These are phyloP conservation scores for Parsonsia alboflavescens DNA, from an alignment of 257 asterid genomes.

Conservation along the genomic window DNA sequence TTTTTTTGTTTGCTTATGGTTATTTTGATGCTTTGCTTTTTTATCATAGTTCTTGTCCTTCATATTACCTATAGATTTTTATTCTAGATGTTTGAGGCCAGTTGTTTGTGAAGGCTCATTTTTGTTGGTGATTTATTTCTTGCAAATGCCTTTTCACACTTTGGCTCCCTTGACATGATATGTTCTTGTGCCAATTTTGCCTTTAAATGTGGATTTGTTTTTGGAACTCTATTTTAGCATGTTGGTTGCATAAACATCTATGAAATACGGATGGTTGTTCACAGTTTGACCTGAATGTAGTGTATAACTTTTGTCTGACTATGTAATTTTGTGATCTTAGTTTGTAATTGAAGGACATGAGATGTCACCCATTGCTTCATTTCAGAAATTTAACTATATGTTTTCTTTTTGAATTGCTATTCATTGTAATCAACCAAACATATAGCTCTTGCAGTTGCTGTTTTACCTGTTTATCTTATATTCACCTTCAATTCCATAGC, in stretches of 20 bases:
- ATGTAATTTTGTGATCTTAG: background rate
- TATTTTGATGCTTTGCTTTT: background rate
- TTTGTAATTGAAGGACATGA: background rate
- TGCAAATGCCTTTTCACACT: background rate
- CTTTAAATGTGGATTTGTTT: background rate
- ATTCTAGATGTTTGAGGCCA: background rate
- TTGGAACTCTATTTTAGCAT: background rate
- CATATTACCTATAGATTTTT: background rate
- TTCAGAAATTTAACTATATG: constrained; percentile 2
- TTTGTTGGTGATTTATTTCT: background rate
- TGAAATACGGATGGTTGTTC: background rate
- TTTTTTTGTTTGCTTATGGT: background rate
- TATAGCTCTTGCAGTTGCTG: background rate
- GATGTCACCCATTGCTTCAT: background rate
- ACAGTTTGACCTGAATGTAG: background rate
- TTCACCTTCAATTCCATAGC: constrained; percentile 68
- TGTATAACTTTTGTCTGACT: background rate
- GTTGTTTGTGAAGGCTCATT: background rate
- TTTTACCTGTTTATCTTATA: constrained; percentile 21
- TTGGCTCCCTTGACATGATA: background rate
- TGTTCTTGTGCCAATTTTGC: background rate
- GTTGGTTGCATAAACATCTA: background rate
- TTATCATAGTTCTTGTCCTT: background rate
- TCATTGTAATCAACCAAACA: background rate
- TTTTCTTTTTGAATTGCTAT: background rate